A percentile compares a stretch with the other conserved stretches of the same genome.
Evolutionary conservation across 352 stramenopile species (phyloP).

Genomic region (Phytophthora quininea): DNA sequence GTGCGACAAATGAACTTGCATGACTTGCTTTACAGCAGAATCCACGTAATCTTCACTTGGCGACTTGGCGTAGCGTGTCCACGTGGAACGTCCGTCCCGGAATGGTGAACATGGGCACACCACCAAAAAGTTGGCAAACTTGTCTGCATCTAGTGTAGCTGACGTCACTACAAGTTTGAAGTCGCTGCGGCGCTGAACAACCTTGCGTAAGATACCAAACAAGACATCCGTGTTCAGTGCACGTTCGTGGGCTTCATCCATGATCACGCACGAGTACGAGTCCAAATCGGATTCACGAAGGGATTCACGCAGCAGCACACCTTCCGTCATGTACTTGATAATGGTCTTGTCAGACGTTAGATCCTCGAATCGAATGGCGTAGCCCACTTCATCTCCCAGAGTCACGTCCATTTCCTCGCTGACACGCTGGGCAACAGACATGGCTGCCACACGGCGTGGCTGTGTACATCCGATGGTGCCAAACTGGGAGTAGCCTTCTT

Average conservation of each 20-base stretch:
- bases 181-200: slow-evolving; percentile 64
- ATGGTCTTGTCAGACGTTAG: slow-evolving; percentile 56
- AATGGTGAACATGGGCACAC: slow-evolving; percentile 98
- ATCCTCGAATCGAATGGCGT: slow-evolving; percentile 99
- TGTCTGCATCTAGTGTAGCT: slow-evolving; percentile 88
- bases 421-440: slow-evolving; percentile 97
- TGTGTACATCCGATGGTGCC: slow-evolving; percentile 95
- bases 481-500: slow-evolving; percentile 38
- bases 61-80: slow-evolving; percentile 91
- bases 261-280: slow-evolving; percentile 91
- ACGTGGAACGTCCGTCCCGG: slow-evolving; percentile 89
- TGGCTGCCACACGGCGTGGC: slow-evolving; percentile 95
- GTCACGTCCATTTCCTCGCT: slow-evolving; percentile 93
- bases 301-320: slow-evolving; percentile 83
- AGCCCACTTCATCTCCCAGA: slow-evolving; percentile 85
- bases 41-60: slow-evolving; percentile 98
- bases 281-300: slow-evolving; percentile 73
- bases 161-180: slow-evolving; percentile 95
- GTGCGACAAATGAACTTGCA: slow-evolving; percentile 98
- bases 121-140: slow-evolving; percentile 94
- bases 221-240: slow-evolving; percentile 98
- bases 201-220: slow-evolving; percentile 93
- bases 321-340: slow-evolving; percentile 89
- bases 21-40: slow-evolving; percentile 96
- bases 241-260: slow-evolving; percentile 98